These are phyloP conservation scores for Lepidopterella palustris DNA, from an alignment of 495 filamentous ascomycete species.

Conservation along the genomic window DNA sequence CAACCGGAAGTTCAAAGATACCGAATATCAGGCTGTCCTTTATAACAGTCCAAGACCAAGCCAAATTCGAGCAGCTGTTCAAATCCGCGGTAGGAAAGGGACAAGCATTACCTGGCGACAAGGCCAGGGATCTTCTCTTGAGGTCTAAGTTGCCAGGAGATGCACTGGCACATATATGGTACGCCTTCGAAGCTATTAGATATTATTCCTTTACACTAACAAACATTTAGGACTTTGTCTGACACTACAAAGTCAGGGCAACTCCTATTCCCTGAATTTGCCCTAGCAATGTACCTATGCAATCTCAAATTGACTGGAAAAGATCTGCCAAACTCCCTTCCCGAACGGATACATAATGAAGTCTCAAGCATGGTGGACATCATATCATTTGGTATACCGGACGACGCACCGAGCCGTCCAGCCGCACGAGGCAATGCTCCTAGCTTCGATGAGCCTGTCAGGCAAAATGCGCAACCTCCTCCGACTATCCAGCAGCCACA, in stretches of 20 bases:
- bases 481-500: constrained; percentile 82
- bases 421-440: constrained; percentile 60
- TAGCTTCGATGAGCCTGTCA: constrained; percentile 61
- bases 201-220: constrained; percentile 1
- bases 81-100: constrained; percentile 88
- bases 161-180: constrained; percentile 84
- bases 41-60: constrained; percentile 90
- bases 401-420: constrained; percentile 55
- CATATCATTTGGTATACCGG: constrained; percentile 88
- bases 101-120: constrained; percentile 83
- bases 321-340: constrained; percentile 62
- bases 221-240: constrained; percentile 69
- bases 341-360: constrained; percentile 87
- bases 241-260: constrained; percentile 97
- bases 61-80: constrained; percentile 97
- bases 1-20: constrained; percentile 59
- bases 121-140: constrained; percentile 79
- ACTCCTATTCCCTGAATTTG: constrained; percentile 96
- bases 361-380: constrained; percentile 99
- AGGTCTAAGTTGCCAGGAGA: constrained; percentile 79
- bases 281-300: constrained; percentile 97
- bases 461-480: constrained; percentile 57
- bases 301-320: constrained; percentile 88
- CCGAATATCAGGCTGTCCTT: constrained; percentile 95
- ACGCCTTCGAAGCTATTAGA: constrained; percentile 20